These are phyloP conservation scores for Thermothielavioides terrestris DNA, from an alignment of 495 filamentous ascomycete species.

Conservation along the genomic window DNA sequence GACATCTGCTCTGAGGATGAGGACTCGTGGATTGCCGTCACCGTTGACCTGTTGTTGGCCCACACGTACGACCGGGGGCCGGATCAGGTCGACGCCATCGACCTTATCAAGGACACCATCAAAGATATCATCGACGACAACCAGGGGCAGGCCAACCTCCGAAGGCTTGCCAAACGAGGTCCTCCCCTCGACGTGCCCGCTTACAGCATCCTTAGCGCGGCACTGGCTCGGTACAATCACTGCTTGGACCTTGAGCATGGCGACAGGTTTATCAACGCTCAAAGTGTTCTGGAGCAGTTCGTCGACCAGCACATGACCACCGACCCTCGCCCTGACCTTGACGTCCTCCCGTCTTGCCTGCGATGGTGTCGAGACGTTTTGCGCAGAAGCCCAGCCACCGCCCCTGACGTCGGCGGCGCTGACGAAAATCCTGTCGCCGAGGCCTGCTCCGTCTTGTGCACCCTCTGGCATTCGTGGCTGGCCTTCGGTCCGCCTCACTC, in stretches of 20 bases:
- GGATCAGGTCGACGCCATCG: neutral
- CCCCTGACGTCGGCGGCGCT: neutral
- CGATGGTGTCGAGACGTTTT: slow-evolving; percentile 9
- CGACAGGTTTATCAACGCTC: neutral
- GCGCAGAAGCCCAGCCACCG: neutral
- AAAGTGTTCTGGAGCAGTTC: slow-evolving; percentile 4
- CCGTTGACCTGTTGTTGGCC: slow-evolving; percentile 2
- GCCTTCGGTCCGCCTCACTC: neutral
- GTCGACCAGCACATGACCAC: neutral
- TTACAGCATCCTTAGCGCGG: slow-evolving; percentile 7
- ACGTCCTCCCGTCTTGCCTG: slow-evolving; percentile 1
- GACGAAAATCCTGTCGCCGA: neutral
- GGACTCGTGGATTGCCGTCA: neutral
- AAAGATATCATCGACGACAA: neutral
- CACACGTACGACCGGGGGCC: slow-evolving; percentile 2
- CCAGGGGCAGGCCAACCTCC: neutral
- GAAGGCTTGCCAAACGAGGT: neutral
- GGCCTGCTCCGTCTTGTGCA: slow-evolving; percentile 10
- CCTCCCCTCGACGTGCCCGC: slow-evolving; percentile 8
- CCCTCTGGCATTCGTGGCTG: slow-evolving; percentile 10
- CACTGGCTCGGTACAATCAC: slow-evolving; percentile 12
- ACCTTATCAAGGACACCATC: slow-evolving; percentile 2
- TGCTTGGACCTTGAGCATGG: neutral
- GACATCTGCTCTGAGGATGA: neutral
- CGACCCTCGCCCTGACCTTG: neutral